These are phyloP conservation scores for Golubevia pallescens DNA, from an alignment of 1,284 basidiomycete genomes.

Conservation along the genomic window DNA sequence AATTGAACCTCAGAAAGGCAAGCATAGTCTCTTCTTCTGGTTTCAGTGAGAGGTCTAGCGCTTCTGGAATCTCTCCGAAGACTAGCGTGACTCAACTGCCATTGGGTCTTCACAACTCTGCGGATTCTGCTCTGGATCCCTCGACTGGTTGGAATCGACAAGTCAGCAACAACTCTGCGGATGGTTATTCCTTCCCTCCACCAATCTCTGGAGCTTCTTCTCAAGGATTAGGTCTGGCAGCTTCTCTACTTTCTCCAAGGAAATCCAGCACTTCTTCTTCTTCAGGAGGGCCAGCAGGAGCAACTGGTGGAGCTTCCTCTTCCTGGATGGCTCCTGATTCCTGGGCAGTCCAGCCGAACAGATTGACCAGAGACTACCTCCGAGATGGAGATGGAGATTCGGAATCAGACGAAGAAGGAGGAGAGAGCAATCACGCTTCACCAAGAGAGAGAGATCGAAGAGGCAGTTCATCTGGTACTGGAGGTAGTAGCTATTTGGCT, in stretches of 20 bases:
- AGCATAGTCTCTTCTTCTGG: background rate
- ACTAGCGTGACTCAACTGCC: background rate
- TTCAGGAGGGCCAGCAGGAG: background rate
- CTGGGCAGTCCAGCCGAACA: constrained; percentile 58
- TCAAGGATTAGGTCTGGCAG: background rate
- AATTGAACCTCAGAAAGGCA: background rate
- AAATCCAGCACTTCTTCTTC: background rate
- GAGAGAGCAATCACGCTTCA: background rate
- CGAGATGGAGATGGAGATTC: constrained; percentile 35
- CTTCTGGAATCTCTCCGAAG: background rate
- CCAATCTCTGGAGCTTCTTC: background rate
- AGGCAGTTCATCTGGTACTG: background rate
- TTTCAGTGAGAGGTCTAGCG: background rate
- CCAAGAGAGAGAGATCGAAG: background rate
- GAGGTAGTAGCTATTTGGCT: background rate
- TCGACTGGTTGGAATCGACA: background rate
- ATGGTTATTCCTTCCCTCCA: background rate
- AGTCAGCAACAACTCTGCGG: background rate
- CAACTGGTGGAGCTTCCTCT: constrained; percentile 19
- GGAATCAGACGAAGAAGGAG: constrained; percentile 21
- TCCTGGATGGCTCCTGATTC: constrained; percentile 61
- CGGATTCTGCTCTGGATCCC: background rate
- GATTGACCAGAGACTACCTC: constrained; percentile 27
- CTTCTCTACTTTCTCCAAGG: background rate
- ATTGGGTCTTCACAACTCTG: background rate